Base-by-base conservation (phyloP, 108 stramenopile genomes). In the Seminavis robusta region DNA sequence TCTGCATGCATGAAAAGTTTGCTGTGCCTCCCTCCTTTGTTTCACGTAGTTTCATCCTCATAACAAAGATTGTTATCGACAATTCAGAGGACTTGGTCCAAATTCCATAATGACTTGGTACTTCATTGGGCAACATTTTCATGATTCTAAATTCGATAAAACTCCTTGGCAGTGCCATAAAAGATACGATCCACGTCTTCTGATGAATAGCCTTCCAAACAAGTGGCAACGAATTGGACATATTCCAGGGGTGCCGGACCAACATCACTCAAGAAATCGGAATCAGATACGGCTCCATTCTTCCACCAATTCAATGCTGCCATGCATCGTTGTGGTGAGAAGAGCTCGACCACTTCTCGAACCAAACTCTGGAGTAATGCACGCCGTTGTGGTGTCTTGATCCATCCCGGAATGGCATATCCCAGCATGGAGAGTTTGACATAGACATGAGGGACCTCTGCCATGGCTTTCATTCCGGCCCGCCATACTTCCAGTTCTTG, bases 361-460 rank as follows among this genome's bases (percentile, higher is more conserved):
- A 90, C 82, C 25, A 90, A 47, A 13, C 36, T 38, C 52, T 66
- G 78, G 21, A 83, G 33, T 34, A 80, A 19, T 5, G 48, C 52
- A 9, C 61, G 62, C 44, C 73, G 51, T 51, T 76, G 63, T 13
- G 33, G 38, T 4, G 61, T 77, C 25, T 71, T 61, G 8, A 72
- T 68, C 89, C 89, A 91, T 17, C 81, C 83, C n/a, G 89, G 85
- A n/a, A 83, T 57, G 27, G 59, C 61, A 34, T 84, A 86, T 16
- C 89, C 89, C 54, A 91, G 20, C 89, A 87, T 84, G 50, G 77
- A 81, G 7, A 87, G 23, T 59, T 91, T 91, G 46, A 86, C 80
- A 52, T 69, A 66, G 0, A 82, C 84, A 52, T 90, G 76, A 26
- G 80, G 82, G 5, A 81, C 43, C 1, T 48, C 38, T 19, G 88